Evolutionary conservation across 257 asterid species (phyloP), one percentile per base, ranked within the genome.

Genomic region (Solanum paucissectum): DNA sequence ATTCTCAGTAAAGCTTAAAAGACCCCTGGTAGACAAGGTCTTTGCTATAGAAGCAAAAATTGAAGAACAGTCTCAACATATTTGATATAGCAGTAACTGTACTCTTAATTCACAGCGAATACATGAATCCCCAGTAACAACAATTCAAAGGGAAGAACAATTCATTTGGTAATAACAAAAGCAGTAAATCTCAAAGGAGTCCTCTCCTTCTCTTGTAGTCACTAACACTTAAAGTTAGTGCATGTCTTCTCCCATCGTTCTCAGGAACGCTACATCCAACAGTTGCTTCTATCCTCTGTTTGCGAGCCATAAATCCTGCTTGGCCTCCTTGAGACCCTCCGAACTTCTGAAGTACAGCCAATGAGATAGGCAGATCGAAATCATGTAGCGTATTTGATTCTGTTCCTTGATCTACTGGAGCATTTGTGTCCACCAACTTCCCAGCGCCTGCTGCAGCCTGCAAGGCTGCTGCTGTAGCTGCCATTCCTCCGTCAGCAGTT

Each of bases 161-260:
- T 25, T 72, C 27, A 73, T 74, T 72, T 69, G 52, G 68, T 12
- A 71, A 46, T 13, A 73, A 12, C 58, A 71, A 86, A 46, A 44
- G 6, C 66, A 72, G 46, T 60, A 49, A 44, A 85, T 73, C 36
- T 94, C 94, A 97, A 23, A 97, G 96, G 90, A 97, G 92, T 18
- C 99, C 99, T 91, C 98, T 94, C 86, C 99, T 88, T 77, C 99
- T 92, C 94, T 95, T 97, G 88, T 97, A 95, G 91, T 97, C 99
- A 16, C 99, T 96, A 71, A 95, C 96, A 9, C 95, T 93, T 95
- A 97, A 89, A 86, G 99, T 95, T 84, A 95, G 88, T 4, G 96
- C 93, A 49, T 95, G 99, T 60, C 98, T 90, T 93, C 96, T 93
- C 66, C 99, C 99, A 86, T 97, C 99, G 40, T 95, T 92, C 90